A percentile compares a stretch with the other conserved stretches of the same genome.
These are phyloP conservation scores for Phlebopus sp. DNA, from an alignment of 1,284 basidiomycete species.

Conservation along the genomic window DNA sequence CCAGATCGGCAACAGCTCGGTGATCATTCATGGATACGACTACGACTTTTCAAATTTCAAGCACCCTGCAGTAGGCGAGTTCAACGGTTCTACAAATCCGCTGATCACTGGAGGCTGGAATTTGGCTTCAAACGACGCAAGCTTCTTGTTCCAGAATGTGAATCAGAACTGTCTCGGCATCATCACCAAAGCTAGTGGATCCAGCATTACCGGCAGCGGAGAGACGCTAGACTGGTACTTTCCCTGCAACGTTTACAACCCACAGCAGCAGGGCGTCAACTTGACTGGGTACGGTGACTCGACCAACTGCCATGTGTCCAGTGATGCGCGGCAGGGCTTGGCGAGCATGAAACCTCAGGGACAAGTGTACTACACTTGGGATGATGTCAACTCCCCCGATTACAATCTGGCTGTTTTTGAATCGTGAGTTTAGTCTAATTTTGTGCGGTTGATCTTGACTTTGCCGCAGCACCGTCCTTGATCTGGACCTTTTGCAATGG, in stretches of 20 bases:
- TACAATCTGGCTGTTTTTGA: slow-evolving; percentile 91
- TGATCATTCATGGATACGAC: slow-evolving; percentile 91
- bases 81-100: slow-evolving; percentile 82
- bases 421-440: slow-evolving; percentile 53
- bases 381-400: slow-evolving; percentile 65
- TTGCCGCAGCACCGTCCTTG: slow-evolving; percentile 72
- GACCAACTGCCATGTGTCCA: slow-evolving; percentile 74
- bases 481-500: slow-evolving; percentile 83
- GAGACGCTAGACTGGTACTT: slow-evolving; percentile 84
- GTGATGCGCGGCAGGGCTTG: slow-evolving; percentile 52
- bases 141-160: slow-evolving; percentile 92
- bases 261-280: slow-evolving; percentile 64
- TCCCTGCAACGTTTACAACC: slow-evolving; percentile 88
- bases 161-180: slow-evolving; percentile 79
- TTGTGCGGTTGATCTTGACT: slow-evolving; percentile 10
- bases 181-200: slow-evolving; percentile 70
- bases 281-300: slow-evolving; percentile 60
- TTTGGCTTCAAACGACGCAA: slow-evolving; percentile 83
- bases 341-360: slow-evolving; percentile 57
- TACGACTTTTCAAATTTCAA: slow-evolving; percentile 89
- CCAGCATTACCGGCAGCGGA: slow-evolving; percentile 61
- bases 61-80: slow-evolving; percentile 71
- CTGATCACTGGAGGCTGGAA: slow-evolving; percentile 76
- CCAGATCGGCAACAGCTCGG: slow-evolving; percentile 73
- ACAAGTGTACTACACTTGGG: slow-evolving; percentile 93